phyloP scores from a whole-genome alignment of 1,284 basidiomycete genomes.

The Neotropicomus parvogracilis region DNA sequence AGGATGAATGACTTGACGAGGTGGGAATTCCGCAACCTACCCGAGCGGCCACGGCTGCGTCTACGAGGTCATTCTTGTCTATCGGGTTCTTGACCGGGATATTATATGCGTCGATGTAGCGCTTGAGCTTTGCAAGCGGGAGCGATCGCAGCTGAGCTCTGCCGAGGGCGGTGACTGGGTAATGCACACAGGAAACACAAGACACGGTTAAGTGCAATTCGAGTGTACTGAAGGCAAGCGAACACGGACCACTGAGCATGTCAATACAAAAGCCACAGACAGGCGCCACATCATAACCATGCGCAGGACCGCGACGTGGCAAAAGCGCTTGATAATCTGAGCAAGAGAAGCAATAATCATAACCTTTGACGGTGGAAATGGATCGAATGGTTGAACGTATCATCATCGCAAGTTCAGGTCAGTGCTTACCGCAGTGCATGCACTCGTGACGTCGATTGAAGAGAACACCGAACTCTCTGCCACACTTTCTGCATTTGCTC shows the following conservation, averaged over 20 bases:
- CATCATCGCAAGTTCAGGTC: conserved; percentile 22
- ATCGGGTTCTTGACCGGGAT: conserved; percentile 59
- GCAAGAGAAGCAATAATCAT: conserved; percentile 66
- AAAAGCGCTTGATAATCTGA: conserved; percentile 71
- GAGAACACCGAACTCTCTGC: conserved; percentile 68
- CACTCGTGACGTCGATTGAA: conserved; percentile 63
- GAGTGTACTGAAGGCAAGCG: neutral
- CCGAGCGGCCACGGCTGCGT: conserved; percentile 54
- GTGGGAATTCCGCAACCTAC: conserved; percentile 32
- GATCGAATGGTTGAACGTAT: too few species aligned
- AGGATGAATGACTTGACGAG: neutral
- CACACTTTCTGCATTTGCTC: conserved; percentile 63
- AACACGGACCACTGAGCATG: conserved; percentile 55
- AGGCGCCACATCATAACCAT: conserved; percentile 58
- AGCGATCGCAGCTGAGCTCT: conserved; percentile 51
- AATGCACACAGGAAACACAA: neutral
- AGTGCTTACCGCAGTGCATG: conserved; percentile 64
- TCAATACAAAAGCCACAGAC: conserved; percentile 75
- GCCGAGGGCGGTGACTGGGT: conserved; percentile 63
- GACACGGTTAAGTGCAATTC: neutral
- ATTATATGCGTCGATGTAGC: conserved; percentile 66
- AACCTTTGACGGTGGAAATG: conserved; percentile 44
- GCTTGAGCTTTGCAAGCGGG: conserved; percentile 58
- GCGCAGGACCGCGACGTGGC: conserved; percentile 49
- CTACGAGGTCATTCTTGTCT: conserved; percentile 74